Evolutionary conservation across 2,329 filamentous ascomycete genomes (phyloP).

Genomic region (Mycosphaerella arachidis): DNA sequence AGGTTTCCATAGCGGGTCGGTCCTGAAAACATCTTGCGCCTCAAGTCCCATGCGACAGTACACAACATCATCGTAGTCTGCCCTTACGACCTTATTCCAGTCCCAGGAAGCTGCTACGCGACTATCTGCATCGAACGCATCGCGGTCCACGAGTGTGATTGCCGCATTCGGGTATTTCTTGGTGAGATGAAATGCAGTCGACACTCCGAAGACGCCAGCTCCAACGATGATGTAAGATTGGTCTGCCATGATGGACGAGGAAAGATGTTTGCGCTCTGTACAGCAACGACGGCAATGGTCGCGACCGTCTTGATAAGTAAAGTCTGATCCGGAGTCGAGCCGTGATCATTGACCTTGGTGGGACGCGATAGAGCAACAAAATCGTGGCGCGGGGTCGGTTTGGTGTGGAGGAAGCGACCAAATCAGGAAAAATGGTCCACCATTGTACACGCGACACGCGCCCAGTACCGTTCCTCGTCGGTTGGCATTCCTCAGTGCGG

Average conservation of each 20-base stretch:
- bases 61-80: conserved; percentile 61
- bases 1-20: conserved; percentile 52
- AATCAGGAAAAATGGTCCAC: background rate
- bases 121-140: conserved; percentile 31
- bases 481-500: conserved; percentile 1
- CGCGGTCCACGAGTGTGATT: conserved; percentile 39
- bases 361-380: background rate
- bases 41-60: conserved; percentile 64
- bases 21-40: conserved; percentile 58
- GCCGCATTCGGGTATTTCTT: conserved; percentile 39
- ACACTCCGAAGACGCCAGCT: conserved; percentile 47
- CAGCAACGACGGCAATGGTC: background rate
- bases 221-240: conserved; percentile 34
- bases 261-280: background rate
- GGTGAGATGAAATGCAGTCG: conserved; percentile 52
- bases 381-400: background rate
- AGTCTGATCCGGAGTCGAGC: background rate
- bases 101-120: conserved; percentile 62
- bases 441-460: background rate
- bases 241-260: conserved; percentile 3
- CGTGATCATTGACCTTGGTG: background rate
- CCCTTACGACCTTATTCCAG: conserved; percentile 68
- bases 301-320: background rate
- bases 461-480: background rate
- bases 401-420: background rate